Base-by-base conservation (phyloP, 805 yeast genomes). In the Wickerhamomyces bisporus region DNA sequence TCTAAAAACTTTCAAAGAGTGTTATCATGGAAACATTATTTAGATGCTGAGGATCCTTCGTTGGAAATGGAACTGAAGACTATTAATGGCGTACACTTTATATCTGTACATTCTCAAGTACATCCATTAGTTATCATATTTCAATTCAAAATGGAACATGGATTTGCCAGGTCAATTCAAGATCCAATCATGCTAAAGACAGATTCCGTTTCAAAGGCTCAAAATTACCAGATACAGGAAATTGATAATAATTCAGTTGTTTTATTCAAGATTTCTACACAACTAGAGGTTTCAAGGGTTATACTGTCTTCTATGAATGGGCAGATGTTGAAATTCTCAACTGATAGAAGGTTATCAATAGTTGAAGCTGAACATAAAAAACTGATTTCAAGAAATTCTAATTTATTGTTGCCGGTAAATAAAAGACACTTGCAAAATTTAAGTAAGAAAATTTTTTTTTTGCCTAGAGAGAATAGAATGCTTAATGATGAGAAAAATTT, bases 11-110 rank as follows among this genome's bases (percentile, higher is more conserved):
- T 75, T n/a, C 60, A 60, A 23, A 66, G 83, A 40, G 42, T 75
- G 3, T 50, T 86, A 1, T 73, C 89, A 0, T 84, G 94, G 89
- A 81, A 79, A 43, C 96, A 87, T 57, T 73, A 62, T 42, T 57
- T 83, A 17, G 69, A 71, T 30, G 66, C 71, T 7, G 45, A 55
- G 1, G 95, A 86, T 47, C 70, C 72, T 2, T 68, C 86, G 0
- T 47, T 79, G 38, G 61, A 55, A 36, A 39, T 82, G 37, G 45
- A 55, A 2, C 52, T 69, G 2, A 53, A 60, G 11, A 38, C 50
- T 9, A 29, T 55, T 3, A 49, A 47, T 11, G 48, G 33, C 41
- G 42, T 42, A 10, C 44, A 44, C 16, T 36, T 48, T 21, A 53
- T 56, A 0, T 36, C 57, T 6, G 16, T 65, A 0, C 40, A 57